Conservation (phyloP, 2,329 filamentous ascomycete species). For the Pseudonectria buxi region DNA sequence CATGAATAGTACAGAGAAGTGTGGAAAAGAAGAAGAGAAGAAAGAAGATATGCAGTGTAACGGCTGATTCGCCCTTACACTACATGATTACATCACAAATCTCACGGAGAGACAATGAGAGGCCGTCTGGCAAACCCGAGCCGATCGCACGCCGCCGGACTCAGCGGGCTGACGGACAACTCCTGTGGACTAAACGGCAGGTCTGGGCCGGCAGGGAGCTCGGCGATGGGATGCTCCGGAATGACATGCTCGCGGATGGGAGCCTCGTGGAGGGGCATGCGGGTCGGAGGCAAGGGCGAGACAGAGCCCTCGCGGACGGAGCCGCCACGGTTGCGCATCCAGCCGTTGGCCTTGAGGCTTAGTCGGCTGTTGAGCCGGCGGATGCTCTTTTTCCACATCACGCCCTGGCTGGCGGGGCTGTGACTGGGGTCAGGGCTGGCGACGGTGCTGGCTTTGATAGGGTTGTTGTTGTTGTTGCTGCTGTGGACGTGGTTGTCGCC, state of each 20-base stretch:
- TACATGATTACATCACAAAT: background rate
- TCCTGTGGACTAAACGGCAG: too few relatives aligned
- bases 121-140: conserved; percentile 3
- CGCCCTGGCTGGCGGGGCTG: background rate
- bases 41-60: conserved; percentile 1
- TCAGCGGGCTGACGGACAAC: conserved; percentile 6
- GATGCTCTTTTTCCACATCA: conserved; percentile 14
- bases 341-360: conserved; percentile 18
- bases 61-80: background rate
- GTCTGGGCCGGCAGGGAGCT: too few relatives aligned
- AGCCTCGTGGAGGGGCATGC: too few relatives aligned
- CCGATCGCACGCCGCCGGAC: conserved; percentile 1
- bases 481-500: background rate
- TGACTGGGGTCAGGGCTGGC: conserved; percentile 3
- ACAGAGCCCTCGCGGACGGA: too few relatives aligned
- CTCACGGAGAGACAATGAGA: conserved; percentile 1
- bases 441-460: too few relatives aligned
- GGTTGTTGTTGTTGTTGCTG: too few relatives aligned
- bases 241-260: too few relatives aligned
- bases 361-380: conserved; percentile 15
- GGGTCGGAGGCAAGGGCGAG: too few relatives aligned
- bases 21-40: background rate
- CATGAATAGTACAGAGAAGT: conserved; percentile 8
- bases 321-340: conserved; percentile 9
- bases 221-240: too few relatives aligned